phyloP scores from a whole-genome alignment of 768 basidiomycete species.

The Mycena haematopus region DNA sequence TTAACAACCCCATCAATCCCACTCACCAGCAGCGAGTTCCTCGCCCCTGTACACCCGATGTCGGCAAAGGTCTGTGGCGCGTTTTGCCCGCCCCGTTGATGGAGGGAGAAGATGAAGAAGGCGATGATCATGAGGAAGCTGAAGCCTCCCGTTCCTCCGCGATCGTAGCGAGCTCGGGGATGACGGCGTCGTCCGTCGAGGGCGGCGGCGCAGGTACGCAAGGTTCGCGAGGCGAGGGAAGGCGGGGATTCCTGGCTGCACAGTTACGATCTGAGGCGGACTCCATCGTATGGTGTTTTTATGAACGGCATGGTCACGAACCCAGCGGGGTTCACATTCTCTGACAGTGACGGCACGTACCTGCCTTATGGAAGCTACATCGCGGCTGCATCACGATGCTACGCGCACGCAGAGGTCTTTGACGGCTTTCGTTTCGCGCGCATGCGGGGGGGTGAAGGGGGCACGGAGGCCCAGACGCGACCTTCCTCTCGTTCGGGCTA shows the following conservation, averaged over 20 bases:
- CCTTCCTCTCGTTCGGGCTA: conserved; percentile 37
- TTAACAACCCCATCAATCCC: conserved; percentile 50
- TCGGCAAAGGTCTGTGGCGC: conserved; percentile 76
- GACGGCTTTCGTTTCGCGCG: conserved; percentile 52
- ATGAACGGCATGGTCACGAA: conserved; percentile 41
- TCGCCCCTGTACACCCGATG: conserved; percentile 70
- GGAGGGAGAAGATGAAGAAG: conserved; percentile 78
- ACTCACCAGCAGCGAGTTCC: conserved; percentile 71
- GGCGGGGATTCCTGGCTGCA: conserved; percentile 85
- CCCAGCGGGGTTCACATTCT: conserved; percentile 39
- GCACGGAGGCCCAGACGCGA: conserved; percentile 32
- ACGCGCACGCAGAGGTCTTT: conserved; percentile 40
- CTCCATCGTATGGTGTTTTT: no score
- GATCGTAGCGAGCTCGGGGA: conserved; percentile 78
- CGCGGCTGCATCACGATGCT: conserved; percentile 35
- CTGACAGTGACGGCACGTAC: conserved; percentile 45
- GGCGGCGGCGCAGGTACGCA: conserved; percentile 65
- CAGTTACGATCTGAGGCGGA: no score
- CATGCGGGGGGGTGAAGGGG: conserved; percentile 36
- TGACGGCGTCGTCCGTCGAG: conserved; percentile 54
- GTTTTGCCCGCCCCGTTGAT: conserved; percentile 77
- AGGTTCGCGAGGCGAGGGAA: conserved; percentile 78
- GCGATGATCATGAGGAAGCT: conserved; percentile 68
- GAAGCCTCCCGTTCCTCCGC: conserved; percentile 71
- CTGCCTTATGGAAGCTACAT: conserved; percentile 42